Percentiles rank a stretch among this genome's conserved stretches.
Evolutionary conservation across 495 filamentous ascomycete genomes (phyloP).

Genomic region (Penicillium coprophilum): DNA sequence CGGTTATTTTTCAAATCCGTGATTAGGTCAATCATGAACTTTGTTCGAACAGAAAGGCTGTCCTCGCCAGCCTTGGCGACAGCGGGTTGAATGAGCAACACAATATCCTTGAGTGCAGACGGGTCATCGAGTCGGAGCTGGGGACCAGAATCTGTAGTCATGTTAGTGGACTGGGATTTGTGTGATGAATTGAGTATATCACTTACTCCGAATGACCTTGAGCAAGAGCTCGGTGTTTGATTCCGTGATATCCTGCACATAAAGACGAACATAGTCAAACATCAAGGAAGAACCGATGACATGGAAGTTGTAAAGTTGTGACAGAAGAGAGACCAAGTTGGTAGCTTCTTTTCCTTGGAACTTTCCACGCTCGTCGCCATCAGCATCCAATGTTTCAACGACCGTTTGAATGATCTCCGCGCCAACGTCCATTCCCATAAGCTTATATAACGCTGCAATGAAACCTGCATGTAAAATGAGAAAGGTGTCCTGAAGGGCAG

Average conservation of each 20-base stretch:
- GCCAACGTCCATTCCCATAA: conserved; percentile 83
- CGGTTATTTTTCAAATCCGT: conserved; percentile 93
- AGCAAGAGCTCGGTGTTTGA: conserved; percentile 89
- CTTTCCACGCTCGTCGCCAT: conserved; percentile 37
- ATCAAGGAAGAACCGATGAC: conserved; percentile 77
- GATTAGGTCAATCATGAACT: conserved; percentile 97
- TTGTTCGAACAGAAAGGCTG: conserved; percentile 81
- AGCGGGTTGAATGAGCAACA: conserved; percentile 71
- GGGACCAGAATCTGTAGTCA: conserved; percentile 58
- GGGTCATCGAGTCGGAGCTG: conserved; percentile 90
- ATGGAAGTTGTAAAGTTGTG: conserved; percentile 88
- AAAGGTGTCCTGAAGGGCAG: conserved; percentile 78
- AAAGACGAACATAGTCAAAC: conserved; percentile 84
- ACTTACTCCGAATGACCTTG: conserved; percentile 71
- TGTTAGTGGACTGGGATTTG: conserved; percentile 7
- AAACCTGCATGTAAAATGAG: conserved; percentile 90
- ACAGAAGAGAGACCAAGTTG: conserved; percentile 82
- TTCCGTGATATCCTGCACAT: conserved; percentile 74
- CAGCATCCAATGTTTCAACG: conserved; percentile 64
- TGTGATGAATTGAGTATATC: not conserved
- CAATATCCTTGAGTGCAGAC: conserved; percentile 86
- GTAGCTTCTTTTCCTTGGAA: conserved; percentile 64
- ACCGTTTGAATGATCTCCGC: conserved; percentile 77
- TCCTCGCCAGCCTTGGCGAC: conserved; percentile 64
- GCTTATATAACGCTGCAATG: conserved; percentile 80